phyloP scores from a whole-genome alignment of 108 stramenopile genomes.

The Cyclotella sp. region DNA sequence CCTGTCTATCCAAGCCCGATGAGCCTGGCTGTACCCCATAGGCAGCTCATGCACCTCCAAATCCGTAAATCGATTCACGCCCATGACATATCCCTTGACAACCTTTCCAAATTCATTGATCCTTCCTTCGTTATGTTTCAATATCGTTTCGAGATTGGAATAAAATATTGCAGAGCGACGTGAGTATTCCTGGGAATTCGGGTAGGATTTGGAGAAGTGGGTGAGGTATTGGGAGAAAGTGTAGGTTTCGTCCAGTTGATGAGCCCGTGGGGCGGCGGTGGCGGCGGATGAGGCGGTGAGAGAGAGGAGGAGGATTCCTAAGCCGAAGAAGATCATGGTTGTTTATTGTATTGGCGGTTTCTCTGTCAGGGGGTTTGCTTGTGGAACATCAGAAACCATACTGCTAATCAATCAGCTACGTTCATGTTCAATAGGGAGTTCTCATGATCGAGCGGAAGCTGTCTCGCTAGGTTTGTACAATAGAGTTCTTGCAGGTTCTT shows the following conservation, averaged over 20 bases:
- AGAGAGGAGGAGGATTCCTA: conserved; percentile 13
- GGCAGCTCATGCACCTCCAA: conserved; percentile 57
- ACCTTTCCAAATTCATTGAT: conserved; percentile 35
- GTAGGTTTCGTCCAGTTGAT: conserved; percentile 53
- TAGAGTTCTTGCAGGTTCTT: too few relatives aligned
- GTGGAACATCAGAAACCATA: too few relatives aligned
- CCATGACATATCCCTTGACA: conserved; percentile 47
- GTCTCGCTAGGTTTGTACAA: too few relatives aligned
- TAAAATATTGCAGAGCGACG: conserved; percentile 58
- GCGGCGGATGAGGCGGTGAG: conserved; percentile 12
- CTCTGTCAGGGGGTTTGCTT: too few relatives aligned
- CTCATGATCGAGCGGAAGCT: too few relatives aligned
- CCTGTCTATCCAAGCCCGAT: conserved; percentile 20
- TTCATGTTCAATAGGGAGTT: too few relatives aligned
- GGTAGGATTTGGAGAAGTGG: conserved; percentile 59
- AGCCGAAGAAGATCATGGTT: not conserved
- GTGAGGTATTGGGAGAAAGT: conserved; percentile 57
- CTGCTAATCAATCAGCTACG: too few relatives aligned
- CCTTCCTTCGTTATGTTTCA: conserved; percentile 59
- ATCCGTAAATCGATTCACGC: conserved; percentile 76
- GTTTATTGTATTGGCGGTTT: not conserved
- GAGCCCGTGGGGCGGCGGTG: conserved; percentile 39
- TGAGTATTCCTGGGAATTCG: conserved; percentile 49
- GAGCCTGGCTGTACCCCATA: conserved; percentile 60
- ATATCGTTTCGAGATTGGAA: conserved; percentile 58